These are phyloP conservation scores for Magnusiomyces tetraspermus DNA, from an alignment of 1,139 yeast genomes.

Conservation along the genomic window DNA sequence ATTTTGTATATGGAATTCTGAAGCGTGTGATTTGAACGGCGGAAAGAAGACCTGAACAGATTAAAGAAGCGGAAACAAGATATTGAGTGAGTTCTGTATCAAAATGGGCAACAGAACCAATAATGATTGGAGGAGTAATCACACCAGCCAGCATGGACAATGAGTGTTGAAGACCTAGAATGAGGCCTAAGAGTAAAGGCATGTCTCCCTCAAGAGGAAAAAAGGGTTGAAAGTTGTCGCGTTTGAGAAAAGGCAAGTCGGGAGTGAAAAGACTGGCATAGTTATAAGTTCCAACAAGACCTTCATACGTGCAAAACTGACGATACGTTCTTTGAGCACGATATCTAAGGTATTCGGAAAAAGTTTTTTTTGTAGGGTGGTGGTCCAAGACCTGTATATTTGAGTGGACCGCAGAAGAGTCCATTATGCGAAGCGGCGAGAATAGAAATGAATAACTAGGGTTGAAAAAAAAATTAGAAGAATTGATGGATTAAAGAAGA, in stretches of 20 bases:
- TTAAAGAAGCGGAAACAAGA: slow-evolving; percentile 67
- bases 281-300: slow-evolving; percentile 75
- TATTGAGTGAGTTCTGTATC: slow-evolving; percentile 46
- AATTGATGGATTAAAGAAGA: too few species aligned
- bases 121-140: slow-evolving; percentile 70
- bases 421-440: too few species aligned
- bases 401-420: not conserved
- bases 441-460: too few species aligned
- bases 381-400: not conserved
- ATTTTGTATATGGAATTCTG: slow-evolving; percentile 61
- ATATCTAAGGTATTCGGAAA: not conserved
- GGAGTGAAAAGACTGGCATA: slow-evolving; percentile 72
- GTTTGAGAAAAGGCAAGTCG: slow-evolving; percentile 53
- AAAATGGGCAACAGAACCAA: slow-evolving; percentile 53
- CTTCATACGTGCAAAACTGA: slow-evolving; percentile 48
- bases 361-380: not conserved
- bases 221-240: slow-evolving; percentile 48
- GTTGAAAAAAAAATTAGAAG: too few species aligned
- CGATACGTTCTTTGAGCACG: slow-evolving; percentile 10
- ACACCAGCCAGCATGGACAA: slow-evolving; percentile 88
- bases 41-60: slow-evolving; percentile 67
- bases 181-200: slow-evolving; percentile 65
- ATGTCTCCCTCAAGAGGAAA: slow-evolving; percentile 69
- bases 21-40: slow-evolving; percentile 71
- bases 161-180: slow-evolving; percentile 80